Percentiles rank a stretch among this genome's conserved stretches.
Evolutionary conservation across 192 early-diverging fungal species (phyloP).

Genomic region (Umbelopsis isabellina): DNA sequence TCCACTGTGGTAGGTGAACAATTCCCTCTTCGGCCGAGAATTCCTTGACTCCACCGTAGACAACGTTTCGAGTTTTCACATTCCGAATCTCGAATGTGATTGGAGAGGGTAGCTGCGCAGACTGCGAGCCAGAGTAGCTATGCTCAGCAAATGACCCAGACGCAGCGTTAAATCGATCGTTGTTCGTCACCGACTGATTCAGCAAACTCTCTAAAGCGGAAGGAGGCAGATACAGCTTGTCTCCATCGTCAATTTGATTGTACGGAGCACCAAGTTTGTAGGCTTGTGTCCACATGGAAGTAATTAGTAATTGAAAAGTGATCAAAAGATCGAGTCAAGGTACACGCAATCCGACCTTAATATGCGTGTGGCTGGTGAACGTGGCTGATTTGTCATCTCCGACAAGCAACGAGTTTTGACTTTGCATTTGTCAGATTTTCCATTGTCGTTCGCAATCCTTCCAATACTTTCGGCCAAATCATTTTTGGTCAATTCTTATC

Average conservation of each 20-base stretch:
- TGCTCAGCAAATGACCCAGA: not conserved
- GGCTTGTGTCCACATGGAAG: slow-evolving; percentile 35
- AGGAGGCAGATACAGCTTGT: slow-evolving; percentile 60
- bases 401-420: not conserved
- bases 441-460: too few relatives aligned
- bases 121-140: not conserved
- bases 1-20: slow-evolving; percentile 59
- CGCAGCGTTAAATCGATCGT: not conserved
- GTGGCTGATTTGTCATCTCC: not conserved
- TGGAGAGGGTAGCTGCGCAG: slow-evolving; percentile 53
- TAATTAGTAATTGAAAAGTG: not conserved
- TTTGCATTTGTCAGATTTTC: too few relatives aligned
- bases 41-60: slow-evolving; percentile 74
- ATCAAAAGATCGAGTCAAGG: not conserved
- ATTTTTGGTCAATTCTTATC: too few relatives aligned
- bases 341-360: slow-evolving; percentile 3
- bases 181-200: slow-evolving; percentile 25
- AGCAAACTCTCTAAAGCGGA: slow-evolving; percentile 54
- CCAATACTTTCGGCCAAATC: too few relatives aligned
- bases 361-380: not conserved
- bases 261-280: slow-evolving; percentile 33
- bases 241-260: slow-evolving; percentile 45
- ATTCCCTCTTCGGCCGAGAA: slow-evolving; percentile 62
- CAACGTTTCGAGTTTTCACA: slow-evolving; percentile 41
- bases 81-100: slow-evolving; percentile 63